Evolutionary conservation across 371 early-diverging fungal genomes (phyloP).

Genomic region (Rhizomucor pusillus): DNA sequence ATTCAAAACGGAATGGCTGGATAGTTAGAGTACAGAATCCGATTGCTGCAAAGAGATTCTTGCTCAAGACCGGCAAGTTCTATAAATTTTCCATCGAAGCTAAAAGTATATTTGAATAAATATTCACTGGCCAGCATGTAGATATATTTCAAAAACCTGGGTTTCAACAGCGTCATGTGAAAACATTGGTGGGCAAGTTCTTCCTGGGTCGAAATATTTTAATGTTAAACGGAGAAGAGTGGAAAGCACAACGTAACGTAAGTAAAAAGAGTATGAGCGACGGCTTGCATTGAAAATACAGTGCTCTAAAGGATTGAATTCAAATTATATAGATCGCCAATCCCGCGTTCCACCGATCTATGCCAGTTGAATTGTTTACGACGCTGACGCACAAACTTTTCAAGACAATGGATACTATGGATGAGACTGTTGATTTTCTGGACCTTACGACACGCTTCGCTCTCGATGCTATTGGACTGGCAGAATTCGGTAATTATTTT

Average conservation of each 20-base stretch:
- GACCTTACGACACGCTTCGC: conserved; percentile 16
- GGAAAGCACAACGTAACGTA: conserved; percentile 18
- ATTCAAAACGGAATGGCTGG: not conserved
- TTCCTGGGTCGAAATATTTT: conserved; percentile 16
- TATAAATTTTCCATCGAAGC: not conserved
- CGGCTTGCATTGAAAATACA: not conserved
- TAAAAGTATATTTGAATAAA: not conserved
- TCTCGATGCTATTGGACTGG: conserved; percentile 28
- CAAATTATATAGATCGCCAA: conserved; percentile 16
- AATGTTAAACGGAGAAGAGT: conserved; percentile 8
- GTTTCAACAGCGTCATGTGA: not conserved
- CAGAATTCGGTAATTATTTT: conserved; percentile 7
- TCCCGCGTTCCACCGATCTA: conserved; percentile 19
- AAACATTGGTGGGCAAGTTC: conserved; percentile 12
- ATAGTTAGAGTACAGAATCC: not conserved
- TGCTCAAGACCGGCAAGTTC: not conserved
- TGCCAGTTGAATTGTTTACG: conserved; percentile 18
- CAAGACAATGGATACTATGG: conserved; percentile 16
- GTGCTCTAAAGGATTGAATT: not conserved
- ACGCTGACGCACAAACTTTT: conserved; percentile 18
- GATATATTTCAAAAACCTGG: not conserved
- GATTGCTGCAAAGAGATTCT: conserved; percentile 3
- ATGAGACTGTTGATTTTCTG: conserved; percentile 16
- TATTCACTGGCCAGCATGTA: not conserved
- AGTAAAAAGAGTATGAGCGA: not conserved